Evolutionary conservation across 371 early-diverging fungal species (phyloP), one percentile per base, ranked within the genome.

Genomic region (Batkoa obscura): DNA sequence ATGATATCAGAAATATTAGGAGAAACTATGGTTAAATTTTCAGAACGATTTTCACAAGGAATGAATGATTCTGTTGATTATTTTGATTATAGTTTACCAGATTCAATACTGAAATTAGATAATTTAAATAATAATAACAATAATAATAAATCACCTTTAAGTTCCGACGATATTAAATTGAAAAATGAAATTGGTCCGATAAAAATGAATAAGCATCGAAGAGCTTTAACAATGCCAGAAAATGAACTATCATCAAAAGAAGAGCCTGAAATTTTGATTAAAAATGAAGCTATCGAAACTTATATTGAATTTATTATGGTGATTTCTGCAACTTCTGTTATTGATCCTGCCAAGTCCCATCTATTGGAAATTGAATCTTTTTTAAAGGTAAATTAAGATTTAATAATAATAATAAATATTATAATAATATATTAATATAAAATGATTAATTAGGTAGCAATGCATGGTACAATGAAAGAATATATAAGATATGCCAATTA

Each of bases 401-500:
- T 23, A 15, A 15, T 12, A 1, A 58, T 52, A 10, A n/a, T n/a
- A n/a, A n/a, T n/a, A n/a, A n/a, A n/a, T n/a, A n/a, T n/a, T n/a
- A n/a, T n/a, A n/a, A n/a, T n/a, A n/a, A n/a, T n/a, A n/a, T n/a
- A n/a, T n/a, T n/a, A n/a, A n/a, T 54, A 8, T 23, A 17, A 23
- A 35, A 10, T 23, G 17, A 2, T 58, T 34, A 37, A n/a, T 31
- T 6, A 35, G 49, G 48, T 48, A 47, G 38, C 47, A 8, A 34
- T 45, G 6, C 12, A 52, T 2, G 17, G 39, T 17, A 10, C 9
- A 15, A 32, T 59, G 59, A 61, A 62, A 2, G 60, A 62, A 23
- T 65, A 72, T 57, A 62, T 70, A 31, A 62, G 69, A 52, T 76
- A 76, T 59, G 74, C 73, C 56, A 78, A 74, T 45, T 78, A 72